Evolutionary conservation across 169 alveolate species (phyloP).

Genomic region (Babesia ovis): DNA sequence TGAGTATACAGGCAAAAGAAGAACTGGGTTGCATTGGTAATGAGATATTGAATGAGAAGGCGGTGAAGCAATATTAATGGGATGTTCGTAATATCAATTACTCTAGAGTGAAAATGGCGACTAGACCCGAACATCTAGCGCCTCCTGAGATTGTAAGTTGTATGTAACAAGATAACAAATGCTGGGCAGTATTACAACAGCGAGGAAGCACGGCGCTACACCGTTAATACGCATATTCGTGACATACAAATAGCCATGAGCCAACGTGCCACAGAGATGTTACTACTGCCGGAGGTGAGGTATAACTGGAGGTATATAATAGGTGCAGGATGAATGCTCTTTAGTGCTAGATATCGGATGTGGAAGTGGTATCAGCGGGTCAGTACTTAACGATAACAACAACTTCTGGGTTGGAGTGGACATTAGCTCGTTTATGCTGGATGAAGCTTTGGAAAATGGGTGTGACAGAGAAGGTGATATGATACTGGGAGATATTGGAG

Average conservation of each 20-base stretch:
- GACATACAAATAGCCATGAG: slow-evolving; percentile 92
- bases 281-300: slow-evolving; percentile 81
- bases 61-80: background rate
- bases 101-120: slow-evolving; percentile 35
- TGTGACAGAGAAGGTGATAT: slow-evolving; percentile 76
- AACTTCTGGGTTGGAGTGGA: slow-evolving; percentile 95
- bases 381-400: slow-evolving; percentile 86
- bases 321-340: slow-evolving; percentile 79
- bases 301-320: background rate
- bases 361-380: slow-evolving; percentile 96
- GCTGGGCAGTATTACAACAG: slow-evolving; percentile 82
- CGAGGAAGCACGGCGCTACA: slow-evolving; percentile 89
- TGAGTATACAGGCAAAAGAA: too few relatives aligned
- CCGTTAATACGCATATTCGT: slow-evolving; percentile 87
- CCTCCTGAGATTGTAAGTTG: slow-evolving; percentile 67
- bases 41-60: too few relatives aligned
- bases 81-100: background rate
- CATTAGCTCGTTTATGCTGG: slow-evolving; percentile 91
- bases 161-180: background rate
- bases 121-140: slow-evolving; percentile 66
- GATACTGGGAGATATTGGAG: slow-evolving; percentile 88
- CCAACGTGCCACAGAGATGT: slow-evolving; percentile 88
- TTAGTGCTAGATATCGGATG: slow-evolving; percentile 95
- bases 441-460: slow-evolving; percentile 46
- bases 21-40: too few relatives aligned